Evolutionary conservation across 495 filamentous ascomycete species (phyloP).

Genomic region (Aspergillus baeticus): DNA sequence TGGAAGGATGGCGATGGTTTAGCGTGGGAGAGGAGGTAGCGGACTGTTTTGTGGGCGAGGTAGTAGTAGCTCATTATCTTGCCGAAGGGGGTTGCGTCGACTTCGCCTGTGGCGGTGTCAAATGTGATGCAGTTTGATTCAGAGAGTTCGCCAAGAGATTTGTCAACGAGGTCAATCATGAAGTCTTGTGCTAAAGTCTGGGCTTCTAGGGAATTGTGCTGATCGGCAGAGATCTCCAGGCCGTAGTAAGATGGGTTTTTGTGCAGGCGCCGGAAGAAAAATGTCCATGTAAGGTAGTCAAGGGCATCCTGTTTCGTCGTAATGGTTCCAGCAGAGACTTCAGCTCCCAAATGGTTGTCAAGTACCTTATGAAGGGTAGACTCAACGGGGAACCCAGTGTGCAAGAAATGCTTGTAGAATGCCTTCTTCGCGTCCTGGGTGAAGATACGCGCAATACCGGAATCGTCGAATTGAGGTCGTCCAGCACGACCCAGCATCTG

Average conservation of each 20-base stretch:
- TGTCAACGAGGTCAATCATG: constrained; percentile 88
- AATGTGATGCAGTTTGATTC: constrained; percentile 79
- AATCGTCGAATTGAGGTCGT: constrained; percentile 92
- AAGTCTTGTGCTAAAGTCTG: constrained; percentile 85
- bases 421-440: constrained; percentile 97
- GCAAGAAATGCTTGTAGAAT: constrained; percentile 99
- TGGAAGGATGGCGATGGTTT: constrained; percentile 76
- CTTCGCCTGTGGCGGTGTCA: constrained; percentile 77
- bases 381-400: constrained; percentile 97
- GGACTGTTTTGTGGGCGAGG: constrained; percentile 92
- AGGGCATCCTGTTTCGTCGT: constrained; percentile 93
- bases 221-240: constrained; percentile 88
- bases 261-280: constrained; percentile 95
- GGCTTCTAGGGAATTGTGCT: constrained; percentile 85
- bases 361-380: constrained; percentile 93
- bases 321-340: constrained; percentile 91
- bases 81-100: constrained; percentile 84
- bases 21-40: constrained; percentile 72
- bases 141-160: constrained; percentile 74
- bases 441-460: constrained; percentile 94
- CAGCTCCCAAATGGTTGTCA: constrained; percentile 95
- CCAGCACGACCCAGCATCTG: constrained; percentile 98
- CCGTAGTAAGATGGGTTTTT: constrained; percentile 99
- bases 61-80: constrained; percentile 99
- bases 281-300: constrained; percentile 98